phyloP scores from a whole-genome alignment of 495 filamentous ascomycete species.

The Polyplosphaeria fusca region DNA sequence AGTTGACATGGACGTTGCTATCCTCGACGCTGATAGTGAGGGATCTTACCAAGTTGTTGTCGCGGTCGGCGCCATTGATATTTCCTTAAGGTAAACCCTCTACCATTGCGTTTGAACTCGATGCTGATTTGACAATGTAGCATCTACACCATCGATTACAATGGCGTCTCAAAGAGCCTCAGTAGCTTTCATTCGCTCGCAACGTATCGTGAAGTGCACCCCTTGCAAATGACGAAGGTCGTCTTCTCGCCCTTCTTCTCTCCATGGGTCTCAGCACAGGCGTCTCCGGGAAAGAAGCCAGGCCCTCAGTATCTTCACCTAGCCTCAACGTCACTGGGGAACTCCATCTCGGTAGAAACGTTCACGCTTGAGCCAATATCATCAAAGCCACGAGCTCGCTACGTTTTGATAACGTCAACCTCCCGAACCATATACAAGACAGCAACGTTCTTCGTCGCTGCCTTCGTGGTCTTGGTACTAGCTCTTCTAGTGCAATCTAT shows the following conservation, averaged over 20 bases:
- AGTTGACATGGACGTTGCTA: conserved; percentile 70
- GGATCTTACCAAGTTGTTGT: conserved; percentile 69
- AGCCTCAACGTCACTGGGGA: conserved; percentile 79
- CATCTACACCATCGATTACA: conserved; percentile 68
- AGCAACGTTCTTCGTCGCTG: conserved; percentile 49
- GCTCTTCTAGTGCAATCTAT: conserved; percentile 62
- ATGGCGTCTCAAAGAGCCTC: conserved; percentile 48
- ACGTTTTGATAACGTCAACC: conserved; percentile 60
- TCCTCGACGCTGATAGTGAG: conserved; percentile 49
- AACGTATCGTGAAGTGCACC: conserved; percentile 70
- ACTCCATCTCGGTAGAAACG: conserved; percentile 80
- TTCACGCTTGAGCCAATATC: conserved; percentile 62
- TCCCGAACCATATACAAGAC: conserved; percentile 50
- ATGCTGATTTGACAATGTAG: neutral
- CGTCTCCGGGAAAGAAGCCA: conserved; percentile 32
- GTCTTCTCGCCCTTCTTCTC: conserved; percentile 66
- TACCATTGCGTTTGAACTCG: neutral
- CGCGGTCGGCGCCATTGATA: conserved; percentile 79
- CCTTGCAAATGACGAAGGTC: conserved; percentile 75
- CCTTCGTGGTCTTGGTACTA: conserved; percentile 52
- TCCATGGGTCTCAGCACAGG: conserved; percentile 44
- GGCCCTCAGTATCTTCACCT: conserved; percentile 66
- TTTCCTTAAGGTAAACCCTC: conserved; percentile 39
- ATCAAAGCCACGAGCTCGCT: conserved; percentile 55
- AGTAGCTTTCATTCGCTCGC: conserved; percentile 58